Conservation (phyloP, 73 alveolate genomes). For the Blepharisma stoltei region DNA sequence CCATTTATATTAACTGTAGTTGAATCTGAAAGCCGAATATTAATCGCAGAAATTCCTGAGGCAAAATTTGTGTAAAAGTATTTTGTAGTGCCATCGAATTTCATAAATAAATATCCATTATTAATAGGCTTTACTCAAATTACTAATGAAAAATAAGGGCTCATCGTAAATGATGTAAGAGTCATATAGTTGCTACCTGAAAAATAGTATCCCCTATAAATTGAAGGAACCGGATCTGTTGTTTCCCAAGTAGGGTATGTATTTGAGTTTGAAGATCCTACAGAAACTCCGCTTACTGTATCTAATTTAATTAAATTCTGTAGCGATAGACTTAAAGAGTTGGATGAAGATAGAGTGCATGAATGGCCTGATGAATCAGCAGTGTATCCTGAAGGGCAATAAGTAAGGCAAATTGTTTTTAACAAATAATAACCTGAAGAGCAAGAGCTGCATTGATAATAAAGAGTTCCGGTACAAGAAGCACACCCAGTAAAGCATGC, state of each 20-base stretch:
- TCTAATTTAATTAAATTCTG: background rate
- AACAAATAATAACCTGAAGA: background rate
- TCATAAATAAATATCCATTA: too few species aligned
- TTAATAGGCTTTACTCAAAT: too few species aligned
- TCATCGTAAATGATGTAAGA: too few species aligned
- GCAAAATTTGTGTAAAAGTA: too few species aligned
- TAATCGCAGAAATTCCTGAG: too few species aligned
- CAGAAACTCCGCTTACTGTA: background rate
- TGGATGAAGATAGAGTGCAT: background rate
- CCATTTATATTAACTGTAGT: too few species aligned
- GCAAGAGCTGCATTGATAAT: background rate
- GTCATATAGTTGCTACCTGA: too few species aligned
- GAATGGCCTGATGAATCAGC: too few species aligned
- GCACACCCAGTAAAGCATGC: background rate
- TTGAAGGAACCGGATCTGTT: slow-evolving; percentile 2
- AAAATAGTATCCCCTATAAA: background rate
- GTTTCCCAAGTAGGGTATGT: background rate
- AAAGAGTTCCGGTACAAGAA: background rate
- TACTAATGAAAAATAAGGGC: too few species aligned
- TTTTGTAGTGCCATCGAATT: too few species aligned
- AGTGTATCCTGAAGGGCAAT: slow-evolving; percentile 10
- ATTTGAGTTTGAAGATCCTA: background rate
- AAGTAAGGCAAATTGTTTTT: background rate
- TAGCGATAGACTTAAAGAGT: background rate
- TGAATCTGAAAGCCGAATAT: too few species aligned